These are phyloP conservation scores for Phytophthora hibernalis DNA, from an alignment of 352 stramenopile genomes.

Conservation along the genomic window DNA sequence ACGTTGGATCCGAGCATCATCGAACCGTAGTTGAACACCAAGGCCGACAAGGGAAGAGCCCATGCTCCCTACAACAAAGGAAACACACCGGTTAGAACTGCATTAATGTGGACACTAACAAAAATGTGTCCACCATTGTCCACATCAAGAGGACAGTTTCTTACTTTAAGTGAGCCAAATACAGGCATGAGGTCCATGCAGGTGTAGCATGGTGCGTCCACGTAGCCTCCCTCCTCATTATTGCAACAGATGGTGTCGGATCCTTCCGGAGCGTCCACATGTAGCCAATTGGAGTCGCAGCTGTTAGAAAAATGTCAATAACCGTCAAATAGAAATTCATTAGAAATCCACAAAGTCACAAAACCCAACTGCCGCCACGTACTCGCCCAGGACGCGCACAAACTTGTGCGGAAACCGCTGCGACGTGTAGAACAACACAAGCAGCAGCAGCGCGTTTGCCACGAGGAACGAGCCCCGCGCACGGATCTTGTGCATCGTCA, in stretches of 20 bases:
- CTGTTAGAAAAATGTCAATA: constrained; percentile 34
- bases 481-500: constrained; percentile 57
- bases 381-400: constrained; percentile 75
- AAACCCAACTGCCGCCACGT: constrained; percentile 29
- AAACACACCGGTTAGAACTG: constrained; percentile 9
- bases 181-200: constrained; percentile 68
- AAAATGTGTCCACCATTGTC: background rate
- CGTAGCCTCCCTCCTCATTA: constrained; percentile 34
- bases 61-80: constrained; percentile 57
- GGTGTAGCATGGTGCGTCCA: constrained; percentile 61
- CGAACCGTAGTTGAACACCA: constrained; percentile 77
- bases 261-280: constrained; percentile 35
- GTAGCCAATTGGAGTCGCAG: constrained; percentile 77
- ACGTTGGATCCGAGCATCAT: constrained; percentile 67
- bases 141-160: background rate
- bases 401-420: constrained; percentile 70
- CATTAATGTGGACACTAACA: background rate
- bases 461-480: constrained; percentile 50
- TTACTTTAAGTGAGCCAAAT: constrained; percentile 51
- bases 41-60: constrained; percentile 59
- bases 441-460: constrained; percentile 60
- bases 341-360: constrained; percentile 1
- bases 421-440: constrained; percentile 64
- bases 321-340: constrained; percentile 4
- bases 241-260: constrained; percentile 68